phyloP scores from a whole-genome alignment of 2,329 filamentous ascomycete species.

The Cladophialophora bantiana region DNA sequence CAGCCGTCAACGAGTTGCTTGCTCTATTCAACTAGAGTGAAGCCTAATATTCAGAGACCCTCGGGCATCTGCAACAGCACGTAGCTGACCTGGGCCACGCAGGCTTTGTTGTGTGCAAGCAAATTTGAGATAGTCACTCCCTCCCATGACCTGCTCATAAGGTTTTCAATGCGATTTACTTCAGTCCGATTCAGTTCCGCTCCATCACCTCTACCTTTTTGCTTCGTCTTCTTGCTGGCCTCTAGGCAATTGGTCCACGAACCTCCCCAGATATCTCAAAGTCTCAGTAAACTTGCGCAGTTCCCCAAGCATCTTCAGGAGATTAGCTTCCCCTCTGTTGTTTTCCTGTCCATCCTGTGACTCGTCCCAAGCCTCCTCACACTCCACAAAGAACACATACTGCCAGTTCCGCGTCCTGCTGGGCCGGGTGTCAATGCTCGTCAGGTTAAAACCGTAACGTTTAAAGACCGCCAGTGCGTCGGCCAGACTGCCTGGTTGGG shows the following conservation, averaged over 20 bases:
- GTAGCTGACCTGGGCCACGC: not conserved
- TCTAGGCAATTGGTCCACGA: constrained; percentile 33
- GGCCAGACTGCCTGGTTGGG: constrained; percentile 79
- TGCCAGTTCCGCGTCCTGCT: constrained; percentile 64
- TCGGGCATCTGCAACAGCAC: not conserved
- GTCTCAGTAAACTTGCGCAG: constrained; percentile 48
- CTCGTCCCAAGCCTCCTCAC: constrained; percentile 55
- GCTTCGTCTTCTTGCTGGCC: constrained; percentile 3
- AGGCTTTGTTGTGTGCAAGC: constrained; percentile 14
- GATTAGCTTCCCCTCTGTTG: constrained; percentile 35
- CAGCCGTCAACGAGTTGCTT: not conserved
- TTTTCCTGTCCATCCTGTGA: constrained; percentile 38
- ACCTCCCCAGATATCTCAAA: constrained; percentile 44
- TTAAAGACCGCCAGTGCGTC: constrained; percentile 82
- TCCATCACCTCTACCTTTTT: not conserved
- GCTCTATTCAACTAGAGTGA: not conserved
- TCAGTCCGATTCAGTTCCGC: not conserved
- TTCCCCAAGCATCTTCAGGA: constrained; percentile 44
- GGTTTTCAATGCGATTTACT: constrained; percentile 10
- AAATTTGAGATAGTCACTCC: constrained; percentile 29
- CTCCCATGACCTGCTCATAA: constrained; percentile 4
- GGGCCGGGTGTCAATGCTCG: constrained; percentile 87
- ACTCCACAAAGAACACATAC: constrained; percentile 95
- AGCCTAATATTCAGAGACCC: not conserved
- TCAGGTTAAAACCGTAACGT: constrained; percentile 76